Evolutionary conservation across 192 early-diverging fungal genomes (phyloP).

Genomic region (Backusella westeae): DNA sequence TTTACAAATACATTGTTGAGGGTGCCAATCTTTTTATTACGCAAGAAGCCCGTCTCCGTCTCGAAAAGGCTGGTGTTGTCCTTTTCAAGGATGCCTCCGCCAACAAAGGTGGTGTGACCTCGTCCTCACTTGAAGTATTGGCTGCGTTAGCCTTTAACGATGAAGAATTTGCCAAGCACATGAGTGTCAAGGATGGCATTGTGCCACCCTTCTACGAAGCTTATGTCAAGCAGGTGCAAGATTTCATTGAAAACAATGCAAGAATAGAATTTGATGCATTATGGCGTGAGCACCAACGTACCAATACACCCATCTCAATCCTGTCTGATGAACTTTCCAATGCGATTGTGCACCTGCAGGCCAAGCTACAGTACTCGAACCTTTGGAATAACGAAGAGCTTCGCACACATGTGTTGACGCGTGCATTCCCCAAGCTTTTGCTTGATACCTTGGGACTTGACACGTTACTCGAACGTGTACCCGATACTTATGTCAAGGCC

Average conservation of each 20-base stretch:
- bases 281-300: constrained; percentile 84
- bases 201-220: constrained; percentile 88
- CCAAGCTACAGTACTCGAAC: constrained; percentile 85
- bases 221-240: constrained; percentile 91
- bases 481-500: constrained; percentile 92
- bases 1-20: constrained; percentile 99
- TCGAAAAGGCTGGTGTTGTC: constrained; percentile 92
- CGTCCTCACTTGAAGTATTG: constrained; percentile 95
- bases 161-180: constrained; percentile 85
- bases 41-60: constrained; percentile 95
- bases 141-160: constrained; percentile 96
- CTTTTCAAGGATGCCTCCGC: constrained; percentile 99
- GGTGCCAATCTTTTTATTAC: constrained; percentile 99
- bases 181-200: constrained; percentile 79
- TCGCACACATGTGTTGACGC: constrained; percentile 74
- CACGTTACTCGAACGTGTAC: constrained; percentile 83
- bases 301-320: constrained; percentile 75
- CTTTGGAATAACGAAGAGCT: constrained; percentile 92
- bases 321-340: constrained; percentile 88
- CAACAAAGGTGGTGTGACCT: constrained; percentile 99
- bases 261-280: constrained; percentile 93
- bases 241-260: constrained; percentile 93
- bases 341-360: constrained; percentile 91
- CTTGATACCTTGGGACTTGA: constrained; percentile 88
- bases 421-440: constrained; percentile 93